phyloP scores from a whole-genome alignment of 116 monocot species.

The Trichopus zeylanicus region DNA sequence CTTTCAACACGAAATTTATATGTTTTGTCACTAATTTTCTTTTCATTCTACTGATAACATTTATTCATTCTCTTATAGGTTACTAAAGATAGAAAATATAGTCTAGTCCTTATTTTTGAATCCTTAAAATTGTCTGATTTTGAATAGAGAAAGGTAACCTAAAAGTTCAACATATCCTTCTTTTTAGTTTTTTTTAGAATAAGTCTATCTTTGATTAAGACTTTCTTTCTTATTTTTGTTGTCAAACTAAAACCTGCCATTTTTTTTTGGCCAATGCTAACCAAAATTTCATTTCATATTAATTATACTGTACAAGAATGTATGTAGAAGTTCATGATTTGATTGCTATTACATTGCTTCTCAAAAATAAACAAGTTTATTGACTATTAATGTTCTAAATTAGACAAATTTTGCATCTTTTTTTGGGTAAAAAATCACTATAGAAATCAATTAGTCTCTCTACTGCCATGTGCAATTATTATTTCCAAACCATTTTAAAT shows the following conservation, averaged over 20 bases:
- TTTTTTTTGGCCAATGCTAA: too few species aligned
- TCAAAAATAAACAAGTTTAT: too few species aligned
- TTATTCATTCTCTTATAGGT: constrained; percentile 35
- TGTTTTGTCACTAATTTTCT: background rate
- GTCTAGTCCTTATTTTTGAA: constrained; percentile 82
- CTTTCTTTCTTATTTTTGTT: too few species aligned
- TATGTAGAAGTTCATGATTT: too few species aligned
- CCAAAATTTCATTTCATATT: too few species aligned
- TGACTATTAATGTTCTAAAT: too few species aligned
- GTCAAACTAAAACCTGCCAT: too few species aligned
- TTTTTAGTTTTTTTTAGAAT: background rate
- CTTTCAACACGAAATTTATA: too few species aligned
- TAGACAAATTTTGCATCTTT: constrained; percentile 89
- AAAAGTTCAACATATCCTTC: background rate
- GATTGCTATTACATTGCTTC: too few species aligned
- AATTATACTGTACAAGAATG: too few species aligned
- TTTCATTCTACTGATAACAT: background rate
- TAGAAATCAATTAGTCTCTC: constrained; percentile 58
- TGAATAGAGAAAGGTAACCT: constrained; percentile 79
- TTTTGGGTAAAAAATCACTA: constrained; percentile 81
- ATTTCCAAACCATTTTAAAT: background rate
- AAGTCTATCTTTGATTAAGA: too few species aligned
- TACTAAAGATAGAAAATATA: constrained; percentile 74
- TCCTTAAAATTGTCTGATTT: constrained; percentile 75
- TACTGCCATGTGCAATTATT: background rate